Conservation (phyloP, 2,329 filamentous ascomycete genomes). For the Graphilbum ipis-grandicollis region DNA sequence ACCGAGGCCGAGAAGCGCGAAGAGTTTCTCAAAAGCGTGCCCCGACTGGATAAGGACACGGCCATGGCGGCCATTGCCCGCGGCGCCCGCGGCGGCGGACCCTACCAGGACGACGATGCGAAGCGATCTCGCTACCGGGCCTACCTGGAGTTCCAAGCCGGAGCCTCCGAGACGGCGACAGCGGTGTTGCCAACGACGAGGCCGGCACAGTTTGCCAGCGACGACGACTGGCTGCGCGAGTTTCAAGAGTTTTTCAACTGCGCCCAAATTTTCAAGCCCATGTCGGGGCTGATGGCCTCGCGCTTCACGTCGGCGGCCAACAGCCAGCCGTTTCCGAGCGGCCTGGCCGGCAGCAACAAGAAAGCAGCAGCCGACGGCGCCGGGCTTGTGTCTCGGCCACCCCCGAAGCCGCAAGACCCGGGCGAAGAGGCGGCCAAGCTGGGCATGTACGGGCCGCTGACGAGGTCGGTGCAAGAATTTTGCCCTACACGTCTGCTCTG, state of each 20-base stretch:
- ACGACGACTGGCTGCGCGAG: slow-evolving; percentile 66
- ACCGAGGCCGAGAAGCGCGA: slow-evolving; percentile 46
- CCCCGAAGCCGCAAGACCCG: slow-evolving; percentile 49
- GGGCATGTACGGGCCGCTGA: slow-evolving; percentile 88
- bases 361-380: slow-evolving; percentile 8
- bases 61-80: slow-evolving; percentile 52
- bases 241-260: slow-evolving; percentile 55
- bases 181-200: too few relatives aligned
- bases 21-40: slow-evolving; percentile 39
- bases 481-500: slow-evolving; percentile 74
- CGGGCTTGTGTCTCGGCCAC: slow-evolving; percentile 26
- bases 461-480: slow-evolving; percentile 53
- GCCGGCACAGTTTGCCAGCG: slow-evolving; percentile 24
- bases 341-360: slow-evolving; percentile 6
- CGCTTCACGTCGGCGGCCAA: slow-evolving; percentile 61
- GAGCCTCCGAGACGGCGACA: slow-evolving; percentile 35
- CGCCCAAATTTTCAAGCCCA: slow-evolving; percentile 67
- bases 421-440: slow-evolving; percentile 74
- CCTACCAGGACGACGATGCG: slow-evolving; percentile 65
- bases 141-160: slow-evolving; percentile 66
- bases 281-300: slow-evolving; percentile 82
- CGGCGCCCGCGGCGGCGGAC: slow-evolving; percentile 48
- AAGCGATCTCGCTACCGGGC: slow-evolving; percentile 68
- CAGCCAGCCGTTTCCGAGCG: not conserved
- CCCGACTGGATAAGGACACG: slow-evolving; percentile 46